Evolutionary conservation across 2,329 filamentous ascomycete genomes (phyloP).

Genomic region (Fusarium foetens): DNA sequence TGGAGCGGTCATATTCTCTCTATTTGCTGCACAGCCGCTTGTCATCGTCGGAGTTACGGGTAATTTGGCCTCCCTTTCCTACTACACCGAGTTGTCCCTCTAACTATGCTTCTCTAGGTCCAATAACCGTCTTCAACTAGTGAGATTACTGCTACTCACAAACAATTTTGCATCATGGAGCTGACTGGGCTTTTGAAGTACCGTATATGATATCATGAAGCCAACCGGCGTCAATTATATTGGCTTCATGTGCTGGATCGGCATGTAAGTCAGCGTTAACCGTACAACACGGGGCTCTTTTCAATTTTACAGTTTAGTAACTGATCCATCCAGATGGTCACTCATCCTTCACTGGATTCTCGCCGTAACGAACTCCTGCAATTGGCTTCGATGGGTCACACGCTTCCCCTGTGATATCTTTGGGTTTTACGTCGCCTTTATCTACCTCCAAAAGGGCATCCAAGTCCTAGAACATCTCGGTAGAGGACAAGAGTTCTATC

Average conservation of each 20-base stretch:
- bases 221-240: slow-evolving; percentile 84
- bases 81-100: neutral
- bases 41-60: slow-evolving; percentile 93
- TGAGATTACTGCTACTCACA: slow-evolving; percentile 46
- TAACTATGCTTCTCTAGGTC: slow-evolving; percentile 58
- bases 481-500: slow-evolving; percentile 73
- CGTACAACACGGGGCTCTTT: neutral
- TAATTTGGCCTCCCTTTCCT: slow-evolving; percentile 30
- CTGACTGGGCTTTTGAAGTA: slow-evolving; percentile 57
- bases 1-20: slow-evolving; percentile 81
- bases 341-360: slow-evolving; percentile 86
- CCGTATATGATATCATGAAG: slow-evolving; percentile 87
- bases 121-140: slow-evolving; percentile 95
- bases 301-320: neutral
- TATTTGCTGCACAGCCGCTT: slow-evolving; percentile 84
- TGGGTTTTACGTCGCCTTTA: slow-evolving; percentile 91
- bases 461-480: slow-evolving; percentile 85
- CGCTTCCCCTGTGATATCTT: slow-evolving; percentile 94
- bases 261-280: slow-evolving; percentile 63
- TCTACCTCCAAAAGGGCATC: slow-evolving; percentile 91
- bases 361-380: slow-evolving; percentile 86
- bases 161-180: neutral
- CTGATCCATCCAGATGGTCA: slow-evolving; percentile 70
- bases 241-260: slow-evolving; percentile 92
- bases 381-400: slow-evolving; percentile 88